These are phyloP conservation scores for Claviceps humidiphila DNA, from an alignment of 2,329 filamentous ascomycete genomes.

Conservation along the genomic window DNA sequence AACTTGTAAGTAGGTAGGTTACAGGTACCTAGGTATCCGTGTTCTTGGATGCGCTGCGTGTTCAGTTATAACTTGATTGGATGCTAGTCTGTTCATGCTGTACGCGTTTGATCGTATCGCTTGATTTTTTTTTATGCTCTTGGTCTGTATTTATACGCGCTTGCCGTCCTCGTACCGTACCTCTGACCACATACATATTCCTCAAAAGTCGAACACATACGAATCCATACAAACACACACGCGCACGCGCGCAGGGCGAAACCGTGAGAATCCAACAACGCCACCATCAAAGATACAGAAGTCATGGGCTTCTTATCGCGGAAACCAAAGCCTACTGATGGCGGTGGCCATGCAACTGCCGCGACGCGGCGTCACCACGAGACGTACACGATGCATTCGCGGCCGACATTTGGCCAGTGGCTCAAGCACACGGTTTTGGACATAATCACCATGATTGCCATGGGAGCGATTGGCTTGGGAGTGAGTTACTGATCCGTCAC, in stretches of 20 bases:
- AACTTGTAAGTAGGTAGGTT: too few relatives aligned
- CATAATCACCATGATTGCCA: slow-evolving; percentile 50
- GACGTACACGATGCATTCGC: slow-evolving; percentile 30
- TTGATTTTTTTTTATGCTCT: too few relatives aligned
- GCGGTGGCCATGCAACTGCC: not conserved
- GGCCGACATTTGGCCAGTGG: slow-evolving; percentile 56
- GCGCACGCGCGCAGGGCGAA: not conserved
- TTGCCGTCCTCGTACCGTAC: too few relatives aligned
- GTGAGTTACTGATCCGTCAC: slow-evolving; percentile 26
- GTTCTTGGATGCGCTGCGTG: too few relatives aligned
- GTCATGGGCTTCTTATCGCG: slow-evolving; percentile 4
- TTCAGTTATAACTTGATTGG: too few relatives aligned
- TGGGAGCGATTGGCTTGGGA: slow-evolving; percentile 55
- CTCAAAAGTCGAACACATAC: too few relatives aligned
- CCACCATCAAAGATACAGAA: too few relatives aligned
- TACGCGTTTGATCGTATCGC: too few relatives aligned
- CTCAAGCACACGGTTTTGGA: slow-evolving; percentile 54
- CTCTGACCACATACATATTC: too few relatives aligned
- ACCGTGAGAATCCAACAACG: not conserved
- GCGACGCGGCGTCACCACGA: slow-evolving; percentile 2
- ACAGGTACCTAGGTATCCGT: too few relatives aligned
- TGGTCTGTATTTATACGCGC: too few relatives aligned
- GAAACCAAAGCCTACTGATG: not conserved
- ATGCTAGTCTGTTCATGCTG: too few relatives aligned
- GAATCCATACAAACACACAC: not conserved